Conservation (phyloP, 1,139 yeast species). For the Nakaseomyces uthaithaninus region DNA sequence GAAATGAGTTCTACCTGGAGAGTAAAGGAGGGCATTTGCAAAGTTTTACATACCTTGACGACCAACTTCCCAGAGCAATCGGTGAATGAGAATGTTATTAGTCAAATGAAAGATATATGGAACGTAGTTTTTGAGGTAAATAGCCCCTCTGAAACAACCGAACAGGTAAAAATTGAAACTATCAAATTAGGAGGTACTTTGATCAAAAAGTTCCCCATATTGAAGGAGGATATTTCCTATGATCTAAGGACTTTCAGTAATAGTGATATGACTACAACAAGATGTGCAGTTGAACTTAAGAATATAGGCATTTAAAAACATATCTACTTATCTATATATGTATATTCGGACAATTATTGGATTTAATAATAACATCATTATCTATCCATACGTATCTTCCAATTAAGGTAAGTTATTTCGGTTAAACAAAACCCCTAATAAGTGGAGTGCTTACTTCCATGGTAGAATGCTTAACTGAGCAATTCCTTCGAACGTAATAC, state of each 20-base stretch:
- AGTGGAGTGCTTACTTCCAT: no score
- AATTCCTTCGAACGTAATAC: no score
- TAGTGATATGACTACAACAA: conserved; percentile 31
- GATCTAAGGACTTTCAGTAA: conserved; percentile 32
- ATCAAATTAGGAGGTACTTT: conserved; percentile 35
- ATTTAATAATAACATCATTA: no score
- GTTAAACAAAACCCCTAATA: no score
- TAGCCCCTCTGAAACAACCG: conserved; percentile 44
- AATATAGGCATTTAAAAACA: conserved; percentile 19
- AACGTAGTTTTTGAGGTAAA: conserved; percentile 29
- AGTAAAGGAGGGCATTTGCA: conserved; percentile 42
- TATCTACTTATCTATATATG: not conserved
- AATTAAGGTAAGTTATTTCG: no score
- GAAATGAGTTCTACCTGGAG: conserved; percentile 50
- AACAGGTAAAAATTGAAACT: conserved; percentile 52
- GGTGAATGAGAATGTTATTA: conserved; percentile 6
- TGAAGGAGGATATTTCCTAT: conserved; percentile 16
- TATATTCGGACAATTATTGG: not conserved
- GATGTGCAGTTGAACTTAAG: conserved; percentile 35
- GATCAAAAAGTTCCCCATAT: conserved; percentile 13
- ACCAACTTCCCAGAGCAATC: conserved; percentile 17
- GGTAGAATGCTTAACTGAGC: no score
- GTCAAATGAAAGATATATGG: conserved; percentile 30
- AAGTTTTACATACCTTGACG: conserved; percentile 29
- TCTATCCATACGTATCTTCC: no score